Conservation (phyloP, 2,329 filamentous ascomycete genomes). For the Alternaria gansuensis region DNA sequence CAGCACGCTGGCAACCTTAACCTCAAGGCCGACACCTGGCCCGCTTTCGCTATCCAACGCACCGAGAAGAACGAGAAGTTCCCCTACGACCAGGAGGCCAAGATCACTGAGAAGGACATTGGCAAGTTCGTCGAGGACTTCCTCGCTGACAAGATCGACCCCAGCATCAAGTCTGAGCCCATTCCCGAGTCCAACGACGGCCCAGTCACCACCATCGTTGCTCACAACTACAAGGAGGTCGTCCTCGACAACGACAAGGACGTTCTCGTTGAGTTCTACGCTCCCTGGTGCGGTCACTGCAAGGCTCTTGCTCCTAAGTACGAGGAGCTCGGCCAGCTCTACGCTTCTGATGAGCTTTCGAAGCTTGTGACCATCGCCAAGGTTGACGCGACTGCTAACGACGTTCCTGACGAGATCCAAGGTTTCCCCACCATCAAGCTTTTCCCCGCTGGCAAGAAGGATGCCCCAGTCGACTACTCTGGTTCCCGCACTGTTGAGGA, state of each 20-base stretch:
- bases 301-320: constrained; percentile 74
- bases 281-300: constrained; percentile 81
- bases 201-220: constrained; percentile 86
- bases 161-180: constrained; percentile 98
- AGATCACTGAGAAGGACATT: constrained; percentile 77
- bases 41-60: constrained; percentile 97
- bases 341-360: constrained; percentile 60
- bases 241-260: constrained; percentile 96
- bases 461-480: constrained; percentile 82
- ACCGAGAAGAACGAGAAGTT: constrained; percentile 96
- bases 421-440: constrained; percentile 99
- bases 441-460: constrained; percentile 90
- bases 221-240: constrained; percentile 90
- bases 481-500: constrained; percentile 91
- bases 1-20: constrained; percentile 97
- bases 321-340: constrained; percentile 69
- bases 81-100: constrained; percentile 85
- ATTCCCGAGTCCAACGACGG: constrained; percentile 94
- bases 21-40: constrained; percentile 94
- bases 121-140: constrained; percentile 87
- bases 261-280: constrained; percentile 97
- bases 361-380: constrained; percentile 77
- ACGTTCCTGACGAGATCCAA: constrained; percentile 94
- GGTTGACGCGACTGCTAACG: constrained; percentile 95
- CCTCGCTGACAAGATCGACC: constrained; percentile 84